phyloP scores from a whole-genome alignment of 192 early-diverging fungal species.

The Rhizophagus prolifer region DNA sequence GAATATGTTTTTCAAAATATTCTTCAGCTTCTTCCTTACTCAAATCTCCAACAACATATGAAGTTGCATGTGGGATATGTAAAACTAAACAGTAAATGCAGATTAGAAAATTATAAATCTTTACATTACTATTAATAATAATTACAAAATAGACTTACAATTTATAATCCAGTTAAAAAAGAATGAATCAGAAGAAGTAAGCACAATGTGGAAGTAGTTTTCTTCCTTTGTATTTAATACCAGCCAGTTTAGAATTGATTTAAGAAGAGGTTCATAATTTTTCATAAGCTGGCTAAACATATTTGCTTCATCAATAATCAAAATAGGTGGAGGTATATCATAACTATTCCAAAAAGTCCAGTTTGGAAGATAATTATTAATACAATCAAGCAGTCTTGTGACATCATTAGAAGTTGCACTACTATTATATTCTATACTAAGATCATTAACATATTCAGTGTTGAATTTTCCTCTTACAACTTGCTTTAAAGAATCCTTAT shows the following conservation, averaged over 20 bases:
- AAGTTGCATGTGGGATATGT: not conserved
- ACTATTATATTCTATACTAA: too few relatives aligned
- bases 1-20: conserved; percentile 18
- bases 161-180: not conserved
- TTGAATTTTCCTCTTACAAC: not conserved
- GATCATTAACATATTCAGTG: too few relatives aligned
- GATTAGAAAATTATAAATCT: conserved; percentile 15
- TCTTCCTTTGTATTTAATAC: not conserved
- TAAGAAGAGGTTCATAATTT: not conserved
- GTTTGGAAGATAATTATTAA: not conserved
- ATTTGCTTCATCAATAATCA: conserved; percentile 1
- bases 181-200: conserved; percentile 8
- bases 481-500: conserved; percentile 17
- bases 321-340: not conserved
- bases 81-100: conserved; percentile 7
- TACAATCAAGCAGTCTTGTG: not conserved
- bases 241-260: not conserved
- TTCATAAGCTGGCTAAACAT: not conserved
- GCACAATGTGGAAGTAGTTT: not conserved
- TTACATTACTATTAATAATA: not conserved
- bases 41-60: conserved; percentile 22
- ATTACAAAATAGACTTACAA: not conserved
- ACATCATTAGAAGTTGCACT: not conserved
- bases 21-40: conserved; percentile 13
- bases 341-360: not conserved